Evolutionary conservation across 108 stramenopile genomes (phyloP).

Genomic region (Nitzschia putrida): DNA sequence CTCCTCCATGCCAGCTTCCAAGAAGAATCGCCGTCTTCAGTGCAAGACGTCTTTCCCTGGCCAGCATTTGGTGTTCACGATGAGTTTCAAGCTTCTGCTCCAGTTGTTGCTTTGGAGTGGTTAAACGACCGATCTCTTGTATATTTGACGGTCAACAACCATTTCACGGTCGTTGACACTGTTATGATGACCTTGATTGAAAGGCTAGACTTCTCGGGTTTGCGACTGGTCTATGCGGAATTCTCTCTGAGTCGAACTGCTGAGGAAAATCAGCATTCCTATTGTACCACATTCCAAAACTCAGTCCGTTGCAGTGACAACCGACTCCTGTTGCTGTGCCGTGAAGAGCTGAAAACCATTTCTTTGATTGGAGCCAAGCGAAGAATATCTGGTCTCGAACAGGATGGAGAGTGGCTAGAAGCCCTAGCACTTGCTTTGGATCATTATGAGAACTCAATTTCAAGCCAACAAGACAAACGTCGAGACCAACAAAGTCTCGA

Average conservation of each 20-base stretch:
- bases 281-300: conserved; percentile 76
- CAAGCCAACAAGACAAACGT: conserved; percentile 68
- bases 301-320: conserved; percentile 72
- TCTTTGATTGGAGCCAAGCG: conserved; percentile 62
- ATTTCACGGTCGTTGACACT: conserved; percentile 80
- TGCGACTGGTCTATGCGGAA: conserved; percentile 80
- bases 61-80: conserved; percentile 85
- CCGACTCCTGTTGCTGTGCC: conserved; percentile 69
- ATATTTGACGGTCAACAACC: conserved; percentile 68
- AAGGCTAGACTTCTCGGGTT: conserved; percentile 77
- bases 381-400: conserved; percentile 73
- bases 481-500: conserved; percentile 35
- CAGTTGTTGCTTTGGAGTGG: conserved; percentile 85
- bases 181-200: conserved; percentile 88
- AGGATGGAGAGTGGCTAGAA: conserved; percentile 94
- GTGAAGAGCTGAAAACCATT: conserved; percentile 68
- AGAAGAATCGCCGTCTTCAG: conserved; percentile 12
- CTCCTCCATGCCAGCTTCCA: conserved; percentile 73
- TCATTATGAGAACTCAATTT: conserved; percentile 79
- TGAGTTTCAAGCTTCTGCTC: conserved; percentile 74
- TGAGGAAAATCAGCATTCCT: neutral
- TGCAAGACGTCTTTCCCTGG: conserved; percentile 46
- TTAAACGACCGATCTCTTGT: conserved; percentile 70
- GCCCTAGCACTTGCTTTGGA: conserved; percentile 87
- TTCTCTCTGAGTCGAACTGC: conserved; percentile 64